A percentile compares a stretch with the other conserved stretches of the same genome.
phyloP scores from a whole-genome alignment of 2,329 filamentous ascomycete genomes.

The Sporothrix brunneoviolacea region DNA sequence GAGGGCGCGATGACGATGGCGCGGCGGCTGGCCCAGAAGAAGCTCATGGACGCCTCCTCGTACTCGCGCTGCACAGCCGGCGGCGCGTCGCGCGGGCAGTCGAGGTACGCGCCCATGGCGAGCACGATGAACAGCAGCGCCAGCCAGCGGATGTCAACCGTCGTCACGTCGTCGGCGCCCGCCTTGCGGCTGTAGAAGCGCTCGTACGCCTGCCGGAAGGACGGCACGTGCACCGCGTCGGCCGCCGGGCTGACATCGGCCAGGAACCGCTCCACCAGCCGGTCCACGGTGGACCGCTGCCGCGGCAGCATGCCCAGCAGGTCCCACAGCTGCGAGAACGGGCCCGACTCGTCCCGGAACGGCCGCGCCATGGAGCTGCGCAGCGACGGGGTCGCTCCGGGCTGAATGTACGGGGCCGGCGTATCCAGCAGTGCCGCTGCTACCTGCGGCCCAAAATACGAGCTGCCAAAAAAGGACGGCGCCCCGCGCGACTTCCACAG shows the following conservation, averaged over 20 bases:
- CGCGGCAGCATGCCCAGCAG: constrained; percentile 32
- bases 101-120: constrained; percentile 32
- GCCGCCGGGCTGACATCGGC: constrained; percentile 31
- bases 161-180: constrained; percentile 33
- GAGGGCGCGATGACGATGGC: constrained; percentile 36
- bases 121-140: constrained; percentile 34
- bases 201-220: constrained; percentile 31
- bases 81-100: constrained; percentile 20
- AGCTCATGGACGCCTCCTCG: constrained; percentile 33
- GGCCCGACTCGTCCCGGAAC: constrained; percentile 17
- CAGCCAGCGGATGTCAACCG: constrained; percentile 36
- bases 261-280: constrained; percentile 29
- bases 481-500: constrained; percentile 11
- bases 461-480: constrained; percentile 18
- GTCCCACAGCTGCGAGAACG: constrained; percentile 33
- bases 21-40: constrained; percentile 34
- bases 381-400: constrained; percentile 6
- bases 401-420: constrained; percentile 14
- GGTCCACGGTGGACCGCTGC: constrained; percentile 30
- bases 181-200: constrained; percentile 33
- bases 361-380: constrained; percentile 4
- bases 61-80: constrained; percentile 26
- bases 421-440: constrained; percentile 18
- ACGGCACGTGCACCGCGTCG: constrained; percentile 29
- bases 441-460: constrained; percentile 20